Evolutionary conservation across 2,329 filamentous ascomycete genomes (phyloP), one percentile per base, ranked within the genome.

Genomic region (Venturia carpophila): DNA sequence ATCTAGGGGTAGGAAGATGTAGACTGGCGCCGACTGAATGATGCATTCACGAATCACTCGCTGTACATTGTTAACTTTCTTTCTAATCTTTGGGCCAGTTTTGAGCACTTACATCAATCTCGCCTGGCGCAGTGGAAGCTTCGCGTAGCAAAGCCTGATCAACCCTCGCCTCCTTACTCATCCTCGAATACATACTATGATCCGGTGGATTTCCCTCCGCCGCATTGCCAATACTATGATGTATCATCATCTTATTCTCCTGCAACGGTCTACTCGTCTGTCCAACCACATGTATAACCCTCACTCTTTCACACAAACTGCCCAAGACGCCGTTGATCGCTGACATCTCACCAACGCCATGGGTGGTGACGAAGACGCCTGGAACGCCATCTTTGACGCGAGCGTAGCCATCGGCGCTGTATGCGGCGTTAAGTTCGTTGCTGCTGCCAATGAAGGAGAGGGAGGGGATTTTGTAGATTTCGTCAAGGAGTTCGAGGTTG

Each of bases 341-440:
- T 49, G 74, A 77, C 5, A 80, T 68, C 67, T 80, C 79, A 24
- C 73, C 84, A 1, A 87, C 84, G 5, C 84, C 84, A 69, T 85
- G 85, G 0, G 84, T 85, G 0, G 84, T 87, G 41, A 86, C 75
- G 9, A 85, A 70, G 43, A 77, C 78, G 10, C 78, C 78, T 30
- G 65, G 62, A 3, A 77, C 76, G 7, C 81, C 72, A 6, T 80
- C 80, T 67, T 83, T 83, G 66, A 83, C 77, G 15, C 83, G 75
- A 3, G 81, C 79, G 68, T 86, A 86, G 1, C 82, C 84, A 67
- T 86, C 84, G 2, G 82, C 81, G 0, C 82, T 82, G 67, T 84
- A 85, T 2, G 77, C 82, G 3, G 81, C 80, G 67, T 85, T 85
- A 60, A 86, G 78, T 71, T 86, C 83, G 68, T 85, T 86, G 64